Base-by-base conservation (phyloP, 192 early-diverging fungal species). In the Coemansia sp. region DNA sequence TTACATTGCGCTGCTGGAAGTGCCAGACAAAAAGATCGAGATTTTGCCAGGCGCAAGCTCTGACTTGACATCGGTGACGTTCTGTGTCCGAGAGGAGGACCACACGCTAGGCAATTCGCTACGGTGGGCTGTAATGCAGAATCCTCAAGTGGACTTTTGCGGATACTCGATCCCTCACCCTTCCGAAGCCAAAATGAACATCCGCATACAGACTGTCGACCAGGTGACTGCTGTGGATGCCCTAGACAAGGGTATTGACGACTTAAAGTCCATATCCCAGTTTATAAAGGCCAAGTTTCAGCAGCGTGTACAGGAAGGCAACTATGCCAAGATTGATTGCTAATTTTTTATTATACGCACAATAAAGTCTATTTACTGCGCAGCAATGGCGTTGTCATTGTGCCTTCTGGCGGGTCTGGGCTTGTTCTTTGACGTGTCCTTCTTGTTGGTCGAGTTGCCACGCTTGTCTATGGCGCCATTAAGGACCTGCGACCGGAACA, bases 101-200 rank as follows among this genome's bases (percentile, higher is more conserved):
- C 96, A 99, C 68, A 99, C 96, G 3, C 80, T 99, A 6, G 94
- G 94, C 46, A 97, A 97, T 77, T 71, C 93, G 2, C 81, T 99
- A 41, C 86, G 96, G 57, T 94, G 91, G 81, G 78, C 88, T 41
- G 81, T 99, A 13, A 94, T 96, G 88, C 93, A 97, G 67, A 96
- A 97, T 73, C 85, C 91, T 19, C 79, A 86, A 42, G 94, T 97
- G 19, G 83, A 87, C 38, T 96, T 92, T 65, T 96, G 93, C 66
- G 93, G 93, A 44, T 99, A 99, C 80, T 91, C 94, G 18, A 91
- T 97, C 36, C 94, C 96, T 5, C 96, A 99, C 61, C 96, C 96
- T 40, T 96, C 94, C 16, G 93, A 94, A 70, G 83, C 84, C 52
- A 93, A 91, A 66, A 86, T 92, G 39, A 87, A 97, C 66, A 37